Percentiles rank a stretch among this genome's conserved stretches.
Evolutionary conservation across 225 moss, liverwort and hornwort genomes (phyloP).

Genomic region (Takakia lepidozioides): DNA sequence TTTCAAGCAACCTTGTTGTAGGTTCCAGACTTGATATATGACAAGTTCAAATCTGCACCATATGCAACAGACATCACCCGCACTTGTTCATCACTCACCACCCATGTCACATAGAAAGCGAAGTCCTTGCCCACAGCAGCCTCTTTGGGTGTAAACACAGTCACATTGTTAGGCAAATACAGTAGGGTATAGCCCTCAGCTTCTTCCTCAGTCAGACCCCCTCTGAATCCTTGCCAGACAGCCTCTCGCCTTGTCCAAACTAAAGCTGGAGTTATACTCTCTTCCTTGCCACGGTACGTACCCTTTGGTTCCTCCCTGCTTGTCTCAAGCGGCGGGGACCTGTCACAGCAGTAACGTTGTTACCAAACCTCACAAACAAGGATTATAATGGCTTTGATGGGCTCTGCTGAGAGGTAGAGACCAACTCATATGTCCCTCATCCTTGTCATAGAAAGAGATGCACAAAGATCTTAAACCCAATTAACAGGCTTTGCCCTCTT

Average conservation of each 20-base stretch:
- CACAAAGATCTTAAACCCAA: background rate
- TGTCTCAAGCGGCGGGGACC: constrained; percentile 15
- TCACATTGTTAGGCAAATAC: constrained; percentile 35
- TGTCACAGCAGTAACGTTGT: too few relatives aligned
- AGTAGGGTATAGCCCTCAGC: constrained; percentile 24
- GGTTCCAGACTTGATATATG: constrained; percentile 24
- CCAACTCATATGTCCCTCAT: too few relatives aligned
- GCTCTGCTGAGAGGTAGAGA: too few relatives aligned
- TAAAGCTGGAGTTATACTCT: constrained; percentile 23
- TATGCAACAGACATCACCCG: constrained; percentile 43
- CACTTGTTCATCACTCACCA: constrained; percentile 33
- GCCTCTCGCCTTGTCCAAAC: constrained; percentile 35
- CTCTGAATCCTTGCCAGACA: constrained; percentile 44
- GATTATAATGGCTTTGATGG: too few relatives aligned
- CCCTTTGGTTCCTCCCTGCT: constrained; percentile 33
- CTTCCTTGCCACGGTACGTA: constrained; percentile 30
- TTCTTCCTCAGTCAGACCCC: constrained; percentile 33
- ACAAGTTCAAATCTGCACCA: constrained; percentile 36
- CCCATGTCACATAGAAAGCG: constrained; percentile 33
- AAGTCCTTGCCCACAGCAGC: constrained; percentile 36
- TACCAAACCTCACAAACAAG: too few relatives aligned
- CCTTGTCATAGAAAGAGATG: background rate
- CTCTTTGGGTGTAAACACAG: constrained; percentile 29
- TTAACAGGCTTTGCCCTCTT: too few relatives aligned
- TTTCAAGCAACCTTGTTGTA: constrained; percentile 38